Percentiles rank a stretch among this genome's conserved stretches.
phyloP scores from a whole-genome alignment of 2,329 filamentous ascomycete genomes.

The Fusarium concolor region DNA sequence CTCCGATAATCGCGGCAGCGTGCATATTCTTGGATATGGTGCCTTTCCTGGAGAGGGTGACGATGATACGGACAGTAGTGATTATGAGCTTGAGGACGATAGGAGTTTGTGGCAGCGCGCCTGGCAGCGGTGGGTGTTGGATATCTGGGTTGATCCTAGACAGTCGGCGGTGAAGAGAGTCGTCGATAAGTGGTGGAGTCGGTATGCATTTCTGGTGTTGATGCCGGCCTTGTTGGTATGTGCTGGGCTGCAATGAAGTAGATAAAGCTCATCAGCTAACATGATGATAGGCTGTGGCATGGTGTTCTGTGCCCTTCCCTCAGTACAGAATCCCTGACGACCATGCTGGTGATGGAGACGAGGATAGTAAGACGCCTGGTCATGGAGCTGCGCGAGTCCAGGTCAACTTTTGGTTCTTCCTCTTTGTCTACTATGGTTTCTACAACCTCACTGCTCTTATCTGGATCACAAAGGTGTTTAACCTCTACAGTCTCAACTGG shows the following conservation, averaged over 20 bases:
- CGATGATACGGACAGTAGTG: background rate
- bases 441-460: conserved; percentile 75
- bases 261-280: too few relatives aligned
- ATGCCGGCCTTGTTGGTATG: conserved; percentile 70
- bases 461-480: conserved; percentile 79
- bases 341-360: too few relatives aligned
- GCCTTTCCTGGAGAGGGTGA: conserved; percentile 57
- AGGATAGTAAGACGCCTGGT: too few relatives aligned
- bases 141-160: conserved; percentile 72
- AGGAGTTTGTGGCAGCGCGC: conserved; percentile 51
- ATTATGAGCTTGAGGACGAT: conserved; percentile 51
- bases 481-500: conserved; percentile 78
- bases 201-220: conserved; percentile 70
- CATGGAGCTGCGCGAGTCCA: conserved; percentile 71
- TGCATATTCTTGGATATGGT: conserved; percentile 66
- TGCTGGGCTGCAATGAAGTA: background rate
- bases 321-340: too few relatives aligned
- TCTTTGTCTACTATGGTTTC: conserved; percentile 76
- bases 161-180: conserved; percentile 68
- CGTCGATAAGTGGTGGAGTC: conserved; percentile 72
- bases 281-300: too few relatives aligned
- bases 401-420: conserved; percentile 79
- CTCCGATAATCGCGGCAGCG: conserved; percentile 60
- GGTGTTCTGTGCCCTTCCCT: too few relatives aligned
- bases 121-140: conserved; percentile 55